A percentile compares a stretch with the other conserved stretches of the same genome.
These are phyloP conservation scores for Wakefieldia striispora DNA, from an alignment of 768 basidiomycete genomes.

Conservation along the genomic window DNA sequence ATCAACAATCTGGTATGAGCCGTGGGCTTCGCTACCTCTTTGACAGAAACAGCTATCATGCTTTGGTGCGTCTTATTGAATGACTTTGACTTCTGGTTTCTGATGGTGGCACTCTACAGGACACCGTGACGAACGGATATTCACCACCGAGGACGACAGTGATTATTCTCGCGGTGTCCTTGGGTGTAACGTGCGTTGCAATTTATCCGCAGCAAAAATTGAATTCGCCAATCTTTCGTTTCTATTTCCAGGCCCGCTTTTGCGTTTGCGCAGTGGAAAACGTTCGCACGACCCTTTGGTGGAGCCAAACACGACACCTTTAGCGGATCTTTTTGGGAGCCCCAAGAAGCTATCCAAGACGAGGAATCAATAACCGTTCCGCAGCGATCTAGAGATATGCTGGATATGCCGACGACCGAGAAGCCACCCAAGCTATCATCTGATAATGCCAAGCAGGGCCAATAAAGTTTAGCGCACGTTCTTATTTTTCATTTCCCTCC, in stretches of 20 bases:
- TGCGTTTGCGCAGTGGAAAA: slow-evolving; percentile 50
- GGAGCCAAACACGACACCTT: slow-evolving; percentile 25
- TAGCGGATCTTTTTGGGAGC: slow-evolving; percentile 25
- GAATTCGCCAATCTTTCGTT: neutral
- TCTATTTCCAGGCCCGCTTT: slow-evolving; percentile 43
- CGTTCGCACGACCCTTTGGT: slow-evolving; percentile 51
- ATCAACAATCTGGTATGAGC: slow-evolving; percentile 62
- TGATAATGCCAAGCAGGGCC: slow-evolving; percentile 6
- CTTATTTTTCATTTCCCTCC: slow-evolving; percentile 1
- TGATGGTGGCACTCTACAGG: slow-evolving; percentile 31
- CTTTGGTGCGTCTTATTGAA: slow-evolving; percentile 39
- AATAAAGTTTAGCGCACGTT: slow-evolving; percentile 4
- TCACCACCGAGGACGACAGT: slow-evolving; percentile 48
- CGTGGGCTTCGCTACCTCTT: slow-evolving; percentile 61
- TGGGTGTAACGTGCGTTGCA: slow-evolving; percentile 52
- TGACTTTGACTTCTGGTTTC: neutral
- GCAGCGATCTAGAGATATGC: slow-evolving; percentile 7
- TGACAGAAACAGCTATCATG: slow-evolving; percentile 59
- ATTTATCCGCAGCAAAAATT: neutral
- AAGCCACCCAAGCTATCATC: slow-evolving; percentile 10
- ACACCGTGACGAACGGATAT: slow-evolving; percentile 48
- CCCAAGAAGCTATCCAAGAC: slow-evolving; percentile 20
- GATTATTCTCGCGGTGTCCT: slow-evolving; percentile 50
- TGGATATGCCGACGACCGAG: slow-evolving; percentile 20
- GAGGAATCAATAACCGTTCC: slow-evolving; percentile 19